Evolutionary conservation across 2,329 filamentous ascomycete species (phyloP), one percentile per base, ranked within the genome.

Genomic region (Fusarium sp.): DNA sequence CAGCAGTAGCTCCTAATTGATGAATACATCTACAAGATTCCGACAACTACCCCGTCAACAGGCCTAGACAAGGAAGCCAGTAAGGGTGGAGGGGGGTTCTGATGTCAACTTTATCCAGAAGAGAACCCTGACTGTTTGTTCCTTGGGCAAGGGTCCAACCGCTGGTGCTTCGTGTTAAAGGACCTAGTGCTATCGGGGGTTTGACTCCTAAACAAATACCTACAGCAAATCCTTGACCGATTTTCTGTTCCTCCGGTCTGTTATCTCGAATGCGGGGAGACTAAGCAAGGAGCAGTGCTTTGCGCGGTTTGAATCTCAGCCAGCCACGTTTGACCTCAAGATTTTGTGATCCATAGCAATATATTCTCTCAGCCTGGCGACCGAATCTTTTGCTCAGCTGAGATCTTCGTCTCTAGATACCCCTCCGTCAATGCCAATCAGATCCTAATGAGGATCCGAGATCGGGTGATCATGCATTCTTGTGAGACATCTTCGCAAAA

Each of bases 321-420:
- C 20, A 62, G 8, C 32, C 52, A 25, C 25, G 4, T 11, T 48
- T 43, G 11, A 16, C 30, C 1, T 10, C 4, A 7, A 6, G 3
- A 30, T n/a, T 25, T 11, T 23, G 9, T n/a, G 13, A 20, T 32
- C n/a, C 43, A 32, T 54, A 41, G 66, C 16, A 60, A 69, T 59
- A 23, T 66, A 69, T 71, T 66, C 32, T 5, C 68, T 62, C 39
- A 52, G 50, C 27, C 25, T 14, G 43, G 68, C 66, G 61, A 63
- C 60, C 39, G 35, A 7, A 18, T 39, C 13, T 18, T 30, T 10
- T 52, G 16, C 16, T n/a, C 25, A 30, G 16, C 48, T n/a, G 25
- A 52, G 16, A 27, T 11, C 13, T 52, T n/a, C 9, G 25, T 52
- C 8, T 25, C 48, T 52, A 18, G 23, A 60, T 11, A 23, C 13